A percentile compares a stretch with the other conserved stretches of the same genome.
These are phyloP conservation scores for Macrocybe gigantea DNA, from an alignment of 768 basidiomycete genomes.

Conservation along the genomic window DNA sequence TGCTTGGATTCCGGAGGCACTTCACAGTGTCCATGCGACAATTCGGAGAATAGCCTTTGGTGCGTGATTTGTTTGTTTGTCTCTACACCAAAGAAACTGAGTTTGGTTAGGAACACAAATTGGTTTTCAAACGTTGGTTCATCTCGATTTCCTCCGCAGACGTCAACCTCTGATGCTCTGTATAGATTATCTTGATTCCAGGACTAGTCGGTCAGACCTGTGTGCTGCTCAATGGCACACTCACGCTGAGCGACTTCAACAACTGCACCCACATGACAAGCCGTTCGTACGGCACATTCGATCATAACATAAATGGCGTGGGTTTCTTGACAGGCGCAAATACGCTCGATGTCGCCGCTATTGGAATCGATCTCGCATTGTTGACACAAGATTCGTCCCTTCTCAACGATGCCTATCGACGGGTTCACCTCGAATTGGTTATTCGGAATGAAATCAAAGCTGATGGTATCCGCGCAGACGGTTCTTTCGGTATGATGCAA, in stretches of 20 bases:
- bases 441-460: conserved; percentile 39
- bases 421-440: conserved; percentile 47
- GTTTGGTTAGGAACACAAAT: conserved; percentile 48
- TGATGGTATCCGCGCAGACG: conserved; percentile 58
- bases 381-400: conserved; percentile 36
- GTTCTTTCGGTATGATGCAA: conserved; percentile 35
- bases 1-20: conserved; percentile 43
- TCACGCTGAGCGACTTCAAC: conserved; percentile 32
- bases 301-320: conserved; percentile 33
- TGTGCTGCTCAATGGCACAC: conserved; percentile 43
- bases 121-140: conserved; percentile 54
- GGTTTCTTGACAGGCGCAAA: conserved; percentile 60
- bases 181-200: conserved; percentile 56
- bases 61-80: conserved; percentile 9
- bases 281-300: conserved; percentile 46
- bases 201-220: conserved; percentile 51
- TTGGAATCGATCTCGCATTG: conserved; percentile 48
- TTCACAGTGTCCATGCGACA: conserved; percentile 40
- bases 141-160: background rate
- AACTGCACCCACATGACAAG: conserved; percentile 46
- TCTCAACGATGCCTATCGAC: conserved; percentile 41
- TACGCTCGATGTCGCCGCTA: conserved; percentile 56
- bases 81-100: background rate
- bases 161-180: background rate
- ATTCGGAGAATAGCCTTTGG: conserved; percentile 27